Percentiles rank a stretch among this genome's conserved stretches.
phyloP scores from a whole-genome alignment of 805 yeast species.

The Ascoidea rubescens region DNA sequence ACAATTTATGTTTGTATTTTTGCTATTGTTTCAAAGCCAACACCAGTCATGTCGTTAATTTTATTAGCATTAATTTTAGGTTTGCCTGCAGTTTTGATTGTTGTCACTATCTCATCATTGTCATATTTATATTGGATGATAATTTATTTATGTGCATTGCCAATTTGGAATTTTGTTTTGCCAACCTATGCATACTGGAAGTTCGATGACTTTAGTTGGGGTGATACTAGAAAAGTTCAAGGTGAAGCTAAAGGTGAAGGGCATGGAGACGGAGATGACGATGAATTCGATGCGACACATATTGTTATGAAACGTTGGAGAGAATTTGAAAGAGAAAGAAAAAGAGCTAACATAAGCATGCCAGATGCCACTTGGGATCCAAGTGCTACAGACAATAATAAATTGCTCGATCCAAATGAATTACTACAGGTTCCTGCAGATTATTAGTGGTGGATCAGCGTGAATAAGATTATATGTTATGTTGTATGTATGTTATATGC shows the following conservation, averaged over 20 bases:
- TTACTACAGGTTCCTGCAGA: background rate
- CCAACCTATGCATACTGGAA: slow-evolving; percentile 89
- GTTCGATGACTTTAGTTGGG: slow-evolving; percentile 94
- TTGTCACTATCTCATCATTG: slow-evolving; percentile 64
- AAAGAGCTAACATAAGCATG: slow-evolving; percentile 8
- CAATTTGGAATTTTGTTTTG: slow-evolving; percentile 86
- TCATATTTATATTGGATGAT: slow-evolving; percentile 69
- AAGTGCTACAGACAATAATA: slow-evolving; percentile 8
- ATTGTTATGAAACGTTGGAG: slow-evolving; percentile 91
- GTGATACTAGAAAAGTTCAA: slow-evolving; percentile 75
- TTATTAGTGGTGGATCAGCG: no score
- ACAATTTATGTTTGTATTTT: slow-evolving; percentile 65
- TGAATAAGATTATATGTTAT: no score
- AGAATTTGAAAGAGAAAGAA: slow-evolving; percentile 69
- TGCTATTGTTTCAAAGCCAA: slow-evolving; percentile 60
- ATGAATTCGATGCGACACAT: slow-evolving; percentile 82
- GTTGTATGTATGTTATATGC: no score
- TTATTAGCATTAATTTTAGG: slow-evolving; percentile 73
- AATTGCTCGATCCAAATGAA: background rate
- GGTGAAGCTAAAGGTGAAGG: slow-evolving; percentile 53
- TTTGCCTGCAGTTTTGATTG: slow-evolving; percentile 69
- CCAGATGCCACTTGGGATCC: slow-evolving; percentile 31
- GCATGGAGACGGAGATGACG: slow-evolving; percentile 50
- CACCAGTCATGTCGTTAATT: slow-evolving; percentile 65
- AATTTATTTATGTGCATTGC: slow-evolving; percentile 66